A percentile compares a stretch with the other conserved stretches of the same genome.
Conservation (phyloP, 164 flowering plant genomes). For the Umbellularia californica region DNA sequence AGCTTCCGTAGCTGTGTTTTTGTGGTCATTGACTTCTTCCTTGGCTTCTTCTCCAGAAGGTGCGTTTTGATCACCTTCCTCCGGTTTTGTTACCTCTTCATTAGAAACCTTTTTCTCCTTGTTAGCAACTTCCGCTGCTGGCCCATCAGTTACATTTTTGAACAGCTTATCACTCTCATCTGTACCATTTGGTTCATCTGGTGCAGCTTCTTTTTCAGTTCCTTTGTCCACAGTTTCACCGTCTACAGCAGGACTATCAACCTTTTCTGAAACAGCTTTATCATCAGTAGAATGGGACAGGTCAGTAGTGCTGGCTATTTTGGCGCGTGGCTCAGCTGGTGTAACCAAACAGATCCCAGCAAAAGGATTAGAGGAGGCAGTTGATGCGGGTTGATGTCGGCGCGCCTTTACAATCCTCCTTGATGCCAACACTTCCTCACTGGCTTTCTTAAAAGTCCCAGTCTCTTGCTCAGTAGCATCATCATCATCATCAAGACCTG, state of each 20-base stretch:
- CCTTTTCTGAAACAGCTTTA: constrained; percentile 19
- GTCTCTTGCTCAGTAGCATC: constrained; percentile 55
- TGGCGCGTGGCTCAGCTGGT: constrained; percentile 11
- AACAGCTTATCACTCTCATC: neutral
- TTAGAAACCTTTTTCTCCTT: constrained; percentile 21
- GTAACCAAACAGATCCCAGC: constrained; percentile 60
- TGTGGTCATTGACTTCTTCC: neutral
- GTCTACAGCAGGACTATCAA: constrained; percentile 1
- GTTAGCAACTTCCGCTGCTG: constrained; percentile 13
- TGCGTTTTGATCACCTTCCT: constrained; percentile 2
- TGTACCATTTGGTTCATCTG: constrained; percentile 8
- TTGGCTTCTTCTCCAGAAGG: constrained; percentile 5
- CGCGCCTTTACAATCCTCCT: constrained; percentile 91
- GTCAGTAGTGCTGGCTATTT: neutral
- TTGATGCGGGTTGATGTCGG: constrained; percentile 35
- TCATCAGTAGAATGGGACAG: constrained; percentile 18
- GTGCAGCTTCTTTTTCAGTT: constrained; percentile 16
- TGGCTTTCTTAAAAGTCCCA: constrained; percentile 85
- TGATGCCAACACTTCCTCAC: constrained; percentile 78
- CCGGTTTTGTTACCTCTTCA: constrained; percentile 12
- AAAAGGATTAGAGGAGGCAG: constrained; percentile 70
- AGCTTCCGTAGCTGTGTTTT: constrained; percentile 21
- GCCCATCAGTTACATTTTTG: neutral
- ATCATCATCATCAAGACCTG: constrained; percentile 71
- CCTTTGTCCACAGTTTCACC: constrained; percentile 19